phyloP scores from a whole-genome alignment of 345 rosid species.

The Camelina hispida region DNA sequence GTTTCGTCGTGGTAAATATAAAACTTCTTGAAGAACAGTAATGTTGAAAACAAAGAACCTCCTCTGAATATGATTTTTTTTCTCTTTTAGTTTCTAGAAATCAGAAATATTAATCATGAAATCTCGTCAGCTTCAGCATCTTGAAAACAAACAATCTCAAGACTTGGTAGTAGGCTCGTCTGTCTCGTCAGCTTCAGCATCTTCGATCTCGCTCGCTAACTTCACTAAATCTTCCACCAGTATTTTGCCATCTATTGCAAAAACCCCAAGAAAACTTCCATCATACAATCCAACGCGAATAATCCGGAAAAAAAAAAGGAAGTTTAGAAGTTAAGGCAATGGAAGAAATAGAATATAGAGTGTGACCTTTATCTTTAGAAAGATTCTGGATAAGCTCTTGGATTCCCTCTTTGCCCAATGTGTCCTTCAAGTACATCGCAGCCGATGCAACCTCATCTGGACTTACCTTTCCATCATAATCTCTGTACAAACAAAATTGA shows the following conservation, averaged over 20 bases:
- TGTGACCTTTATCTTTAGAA: conserved; percentile 78
- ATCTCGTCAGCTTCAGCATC: too few species aligned
- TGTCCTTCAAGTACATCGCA: conserved; percentile 80
- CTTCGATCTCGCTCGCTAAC: conserved; percentile 73
- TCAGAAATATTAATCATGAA: not conserved
- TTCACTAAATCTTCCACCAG: conserved; percentile 83
- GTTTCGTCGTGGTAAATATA: too few species aligned
- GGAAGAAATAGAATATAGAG: not conserved
- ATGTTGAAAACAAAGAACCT: too few species aligned
- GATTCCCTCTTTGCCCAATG: conserved; percentile 85
- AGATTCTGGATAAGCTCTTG: conserved; percentile 89
- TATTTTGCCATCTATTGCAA: conserved; percentile 75
- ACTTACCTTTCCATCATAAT: conserved; percentile 91
- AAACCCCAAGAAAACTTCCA: not conserved
- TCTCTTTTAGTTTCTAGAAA: not conserved
- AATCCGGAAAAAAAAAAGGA: not conserved
- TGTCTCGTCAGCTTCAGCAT: conserved; percentile 50
- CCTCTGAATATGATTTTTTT: not conserved
- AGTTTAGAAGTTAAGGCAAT: not conserved
- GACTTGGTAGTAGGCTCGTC: conserved; percentile 44
- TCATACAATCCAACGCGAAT: not conserved
- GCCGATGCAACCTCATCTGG: conserved; percentile 96
- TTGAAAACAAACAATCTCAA: conserved; percentile 32
- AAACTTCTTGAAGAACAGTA: too few species aligned
- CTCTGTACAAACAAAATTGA: conserved; percentile 54